Conservation (phyloP, 352 stramenopile species). For the Phytophthora sojae region DNA sequence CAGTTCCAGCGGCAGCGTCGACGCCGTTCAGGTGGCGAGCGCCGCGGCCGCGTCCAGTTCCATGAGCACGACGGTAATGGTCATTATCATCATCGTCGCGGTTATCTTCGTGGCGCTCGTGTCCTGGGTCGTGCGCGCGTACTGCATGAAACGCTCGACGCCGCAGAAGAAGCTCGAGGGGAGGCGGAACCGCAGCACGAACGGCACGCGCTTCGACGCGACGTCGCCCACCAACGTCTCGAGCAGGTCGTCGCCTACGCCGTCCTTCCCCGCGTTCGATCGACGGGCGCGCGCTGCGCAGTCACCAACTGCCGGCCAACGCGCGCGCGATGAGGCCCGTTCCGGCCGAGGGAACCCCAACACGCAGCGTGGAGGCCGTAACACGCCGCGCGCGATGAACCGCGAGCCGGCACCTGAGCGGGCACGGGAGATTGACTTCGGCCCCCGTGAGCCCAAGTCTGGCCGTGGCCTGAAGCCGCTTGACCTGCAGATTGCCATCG, state of each 20-base stretch:
- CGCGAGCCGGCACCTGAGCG: conserved; percentile 21
- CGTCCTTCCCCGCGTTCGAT: conserved; percentile 45
- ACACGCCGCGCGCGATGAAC: conserved; percentile 8
- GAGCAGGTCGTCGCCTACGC: conserved; percentile 26
- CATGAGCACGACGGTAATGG: conserved; percentile 33
- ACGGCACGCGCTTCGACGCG: conserved; percentile 14
- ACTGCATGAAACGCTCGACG: conserved; percentile 29
- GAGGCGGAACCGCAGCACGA: conserved; percentile 15
- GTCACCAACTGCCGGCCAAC: conserved; percentile 15
- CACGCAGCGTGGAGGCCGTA: conserved; percentile 6
- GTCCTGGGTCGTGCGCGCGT: conserved; percentile 37
- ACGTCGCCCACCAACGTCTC: conserved; percentile 38
- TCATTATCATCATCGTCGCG: conserved; percentile 39
- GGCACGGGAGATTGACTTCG: conserved; percentile 11
- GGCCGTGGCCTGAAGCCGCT: conserved; percentile 8
- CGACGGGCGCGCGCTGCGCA: conserved; percentile 28
- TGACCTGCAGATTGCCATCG: conserved; percentile 10
- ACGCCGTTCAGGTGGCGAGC: conserved; percentile 5
- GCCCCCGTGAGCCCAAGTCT: conserved; percentile 20
- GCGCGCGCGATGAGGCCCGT: neutral
- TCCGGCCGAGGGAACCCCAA: conserved; percentile 27
- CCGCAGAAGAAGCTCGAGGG: conserved; percentile 22
- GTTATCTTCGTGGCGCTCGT: conserved; percentile 43
- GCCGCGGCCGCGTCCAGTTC: conserved; percentile 11
- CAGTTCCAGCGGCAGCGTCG: neutral